Percentiles rank a stretch among this genome's conserved stretches.
These are phyloP conservation scores for Rutstroemia sp. DNA, from an alignment of 2,329 filamentous ascomycete species.

Conservation along the genomic window DNA sequence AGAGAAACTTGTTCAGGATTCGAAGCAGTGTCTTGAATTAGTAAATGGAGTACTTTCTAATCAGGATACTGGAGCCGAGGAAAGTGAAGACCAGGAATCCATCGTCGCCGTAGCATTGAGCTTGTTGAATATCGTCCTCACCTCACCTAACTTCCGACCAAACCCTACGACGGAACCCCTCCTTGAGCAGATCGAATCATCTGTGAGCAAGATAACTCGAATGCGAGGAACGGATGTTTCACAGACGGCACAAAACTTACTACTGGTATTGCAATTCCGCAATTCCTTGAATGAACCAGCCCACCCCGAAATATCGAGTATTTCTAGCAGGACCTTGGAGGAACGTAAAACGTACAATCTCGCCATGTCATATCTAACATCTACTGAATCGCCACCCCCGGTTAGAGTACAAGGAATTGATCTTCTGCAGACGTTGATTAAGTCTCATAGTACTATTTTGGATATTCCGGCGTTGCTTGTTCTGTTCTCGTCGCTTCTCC, in stretches of 20 bases:
- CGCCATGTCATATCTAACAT: slow-evolving; percentile 56
- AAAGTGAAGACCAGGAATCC: slow-evolving; percentile 39
- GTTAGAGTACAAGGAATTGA: slow-evolving; percentile 60
- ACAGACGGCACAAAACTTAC: slow-evolving; percentile 48
- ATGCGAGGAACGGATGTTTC: slow-evolving; percentile 34
- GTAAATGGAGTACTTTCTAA: slow-evolving; percentile 48
- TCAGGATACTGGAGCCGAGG: slow-evolving; percentile 22
- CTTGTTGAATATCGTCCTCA: slow-evolving; percentile 53
- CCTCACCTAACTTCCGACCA: slow-evolving; percentile 47
- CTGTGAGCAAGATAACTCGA: slow-evolving; percentile 35
- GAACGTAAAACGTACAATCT: slow-evolving; percentile 55
- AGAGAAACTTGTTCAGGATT: slow-evolving; percentile 55
- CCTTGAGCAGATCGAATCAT: slow-evolving; percentile 22
- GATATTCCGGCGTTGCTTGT: slow-evolving; percentile 60
- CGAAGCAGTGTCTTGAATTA: slow-evolving; percentile 57
- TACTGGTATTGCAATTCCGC: slow-evolving; percentile 47
- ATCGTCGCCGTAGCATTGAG: slow-evolving; percentile 48
- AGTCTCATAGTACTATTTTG: slow-evolving; percentile 47
- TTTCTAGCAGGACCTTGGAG: slow-evolving; percentile 42
- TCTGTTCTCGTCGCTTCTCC: slow-evolving; percentile 55
- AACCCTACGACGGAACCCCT: slow-evolving; percentile 34
- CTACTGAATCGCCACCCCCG: slow-evolving; percentile 54
- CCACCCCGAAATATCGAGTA: slow-evolving; percentile 13
- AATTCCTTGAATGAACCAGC: slow-evolving; percentile 41
- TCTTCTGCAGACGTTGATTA: slow-evolving; percentile 50